These are phyloP conservation scores for Aspergillus candidus DNA, from an alignment of 2,329 filamentous ascomycete species.

Conservation along the genomic window DNA sequence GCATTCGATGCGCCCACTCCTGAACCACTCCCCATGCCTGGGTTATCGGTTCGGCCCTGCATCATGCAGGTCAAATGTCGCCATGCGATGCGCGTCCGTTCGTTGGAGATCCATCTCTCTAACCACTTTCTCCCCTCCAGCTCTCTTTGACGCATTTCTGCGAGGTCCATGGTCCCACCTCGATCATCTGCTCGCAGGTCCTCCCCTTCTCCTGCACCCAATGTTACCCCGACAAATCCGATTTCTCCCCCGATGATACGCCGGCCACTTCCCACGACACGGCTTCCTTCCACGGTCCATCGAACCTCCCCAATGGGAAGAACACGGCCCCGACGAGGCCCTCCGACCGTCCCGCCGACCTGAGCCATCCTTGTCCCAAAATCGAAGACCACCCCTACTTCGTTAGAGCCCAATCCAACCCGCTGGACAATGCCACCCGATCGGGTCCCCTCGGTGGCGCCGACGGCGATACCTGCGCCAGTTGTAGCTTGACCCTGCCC, in stretches of 20 bases:
- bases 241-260: conserved; percentile 38
- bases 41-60: not conserved
- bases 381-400: conserved; percentile 51
- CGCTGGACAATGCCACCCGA: conserved; percentile 40
- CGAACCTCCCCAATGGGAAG: conserved; percentile 13
- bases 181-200: conserved; percentile 56
- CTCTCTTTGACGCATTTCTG: conserved; percentile 59
- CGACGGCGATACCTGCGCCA: conserved; percentile 51
- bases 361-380: conserved; percentile 22
- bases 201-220: conserved; percentile 49
- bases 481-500: conserved; percentile 52
- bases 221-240: conserved; percentile 41
- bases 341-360: conserved; percentile 9
- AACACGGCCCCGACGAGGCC: conserved; percentile 11
- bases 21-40: not conserved
- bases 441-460: conserved; percentile 37
- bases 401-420: conserved; percentile 31
- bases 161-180: conserved; percentile 57
- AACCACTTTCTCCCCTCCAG: conserved; percentile 27
- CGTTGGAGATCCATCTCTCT: conserved; percentile 6
- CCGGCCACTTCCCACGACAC: conserved; percentile 29
- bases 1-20: not conserved
- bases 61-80: conserved; percentile 4
- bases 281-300: conserved; percentile 21
- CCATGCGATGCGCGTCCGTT: not conserved